Conservation (phyloP, 2,329 filamentous ascomycete species). For the Cytospora chrysosperma region DNA sequence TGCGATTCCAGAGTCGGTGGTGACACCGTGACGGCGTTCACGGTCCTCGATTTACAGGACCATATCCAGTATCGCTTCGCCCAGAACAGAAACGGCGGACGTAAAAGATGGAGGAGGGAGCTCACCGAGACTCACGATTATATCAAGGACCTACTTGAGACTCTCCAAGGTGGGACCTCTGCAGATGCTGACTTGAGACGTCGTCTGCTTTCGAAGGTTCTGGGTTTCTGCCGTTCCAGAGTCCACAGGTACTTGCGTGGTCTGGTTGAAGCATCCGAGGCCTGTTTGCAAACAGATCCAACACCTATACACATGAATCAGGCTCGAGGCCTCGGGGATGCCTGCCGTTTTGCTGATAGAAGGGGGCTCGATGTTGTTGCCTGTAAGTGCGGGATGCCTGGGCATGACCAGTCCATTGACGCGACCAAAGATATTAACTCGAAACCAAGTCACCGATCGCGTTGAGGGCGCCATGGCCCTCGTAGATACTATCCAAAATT, state of each 20-base stretch:
- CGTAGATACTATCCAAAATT: not conserved
- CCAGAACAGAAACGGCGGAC: conserved; percentile 9
- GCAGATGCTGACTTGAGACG: not conserved
- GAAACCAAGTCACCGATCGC: not conserved
- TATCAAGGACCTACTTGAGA: conserved; percentile 4
- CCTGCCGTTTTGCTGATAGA: not conserved
- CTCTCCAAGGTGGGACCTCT: not conserved
- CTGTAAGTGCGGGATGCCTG: no score
- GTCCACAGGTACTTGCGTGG: not conserved
- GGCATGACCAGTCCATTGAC: not conserved
- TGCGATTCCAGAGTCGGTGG: conserved; percentile 19
- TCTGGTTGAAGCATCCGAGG: not conserved
- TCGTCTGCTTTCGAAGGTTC: not conserved
- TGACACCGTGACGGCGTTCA: conserved; percentile 19
- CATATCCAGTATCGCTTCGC: conserved; percentile 18
- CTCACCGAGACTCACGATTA: not conserved
- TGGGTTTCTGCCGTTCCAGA: not conserved
- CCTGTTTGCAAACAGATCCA: not conserved
- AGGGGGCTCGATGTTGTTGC: not conserved
- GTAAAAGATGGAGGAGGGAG: no score
- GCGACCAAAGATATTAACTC: not conserved
- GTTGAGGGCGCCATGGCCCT: not conserved
- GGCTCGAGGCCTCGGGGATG: not conserved
- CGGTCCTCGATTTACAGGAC: conserved; percentile 5
- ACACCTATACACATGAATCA: not conserved